phyloP scores from a whole-genome alignment of 1,139 yeast species.

The Yamadazyma friedrichii region DNA sequence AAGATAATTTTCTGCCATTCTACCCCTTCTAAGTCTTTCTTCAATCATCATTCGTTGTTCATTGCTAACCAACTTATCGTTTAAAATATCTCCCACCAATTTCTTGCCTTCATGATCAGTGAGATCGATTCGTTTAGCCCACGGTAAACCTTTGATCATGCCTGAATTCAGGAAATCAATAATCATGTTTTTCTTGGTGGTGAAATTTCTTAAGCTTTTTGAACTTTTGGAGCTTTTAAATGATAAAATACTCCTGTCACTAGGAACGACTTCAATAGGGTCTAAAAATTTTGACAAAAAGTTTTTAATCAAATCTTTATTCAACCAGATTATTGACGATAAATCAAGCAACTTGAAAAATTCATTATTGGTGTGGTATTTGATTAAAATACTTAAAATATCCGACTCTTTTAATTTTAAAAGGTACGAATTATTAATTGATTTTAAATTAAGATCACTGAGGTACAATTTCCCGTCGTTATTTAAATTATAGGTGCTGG shows the following conservation, averaged over 20 bases:
- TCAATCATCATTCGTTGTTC: slow-evolving; percentile 30
- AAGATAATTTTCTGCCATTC: slow-evolving; percentile 44
- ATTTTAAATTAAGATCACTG: slow-evolving; percentile 42
- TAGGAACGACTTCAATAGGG: neutral
- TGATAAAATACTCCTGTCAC: slow-evolving; percentile 1
- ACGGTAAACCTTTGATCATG: slow-evolving; percentile 53
- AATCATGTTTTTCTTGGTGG: neutral
- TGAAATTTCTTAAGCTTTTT: slow-evolving; percentile 16
- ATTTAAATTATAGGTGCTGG: slow-evolving; percentile 27
- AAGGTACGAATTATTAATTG: slow-evolving; percentile 34
- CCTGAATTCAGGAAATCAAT: slow-evolving; percentile 57
- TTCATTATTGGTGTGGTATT: slow-evolving; percentile 19
- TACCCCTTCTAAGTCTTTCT: slow-evolving; percentile 42
- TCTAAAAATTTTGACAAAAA: slow-evolving; percentile 22
- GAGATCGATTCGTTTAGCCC: slow-evolving; percentile 48
- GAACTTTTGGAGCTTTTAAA: slow-evolving; percentile 14
- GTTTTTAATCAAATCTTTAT: slow-evolving; percentile 35
- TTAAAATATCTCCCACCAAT: slow-evolving; percentile 31
- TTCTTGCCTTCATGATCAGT: slow-evolving; percentile 28
- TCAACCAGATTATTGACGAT: slow-evolving; percentile 54
- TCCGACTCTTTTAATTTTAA: slow-evolving; percentile 36
- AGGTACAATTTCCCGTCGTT: slow-evolving; percentile 44
- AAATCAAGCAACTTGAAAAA: slow-evolving; percentile 32
- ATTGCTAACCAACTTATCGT: slow-evolving; percentile 29
- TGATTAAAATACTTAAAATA: slow-evolving; percentile 31